Conservation (phyloP, 2,329 filamentous ascomycete genomes). For the Meredithiella fracta region DNA sequence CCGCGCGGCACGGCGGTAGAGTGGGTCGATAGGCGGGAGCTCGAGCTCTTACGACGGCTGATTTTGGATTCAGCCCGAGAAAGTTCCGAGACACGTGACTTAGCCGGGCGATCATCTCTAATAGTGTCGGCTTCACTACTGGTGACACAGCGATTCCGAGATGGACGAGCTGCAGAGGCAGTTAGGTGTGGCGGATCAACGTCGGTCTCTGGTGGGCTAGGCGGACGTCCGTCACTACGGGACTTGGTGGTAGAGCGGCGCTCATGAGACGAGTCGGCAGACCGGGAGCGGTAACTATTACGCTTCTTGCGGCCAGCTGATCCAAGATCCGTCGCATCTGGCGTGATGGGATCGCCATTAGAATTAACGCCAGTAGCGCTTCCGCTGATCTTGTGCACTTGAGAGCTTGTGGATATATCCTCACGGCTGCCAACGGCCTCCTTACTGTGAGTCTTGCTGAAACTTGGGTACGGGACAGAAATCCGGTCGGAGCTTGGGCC, state of each 20-base stretch:
- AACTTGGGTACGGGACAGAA: slow-evolving; percentile 58
- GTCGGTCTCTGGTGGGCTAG: slow-evolving; percentile 48
- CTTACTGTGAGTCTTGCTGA: slow-evolving; percentile 85
- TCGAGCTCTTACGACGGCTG: slow-evolving; percentile 28
- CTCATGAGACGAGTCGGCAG: slow-evolving; percentile 26
- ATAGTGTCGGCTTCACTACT: slow-evolving; percentile 11
- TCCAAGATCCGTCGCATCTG: slow-evolving; percentile 55
- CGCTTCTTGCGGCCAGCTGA: slow-evolving; percentile 13
- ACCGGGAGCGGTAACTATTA: slow-evolving; percentile 27
- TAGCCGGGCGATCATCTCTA: slow-evolving; percentile 21
- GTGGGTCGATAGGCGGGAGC: slow-evolving; percentile 42
- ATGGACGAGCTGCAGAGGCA: slow-evolving; percentile 6
- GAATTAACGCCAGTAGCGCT: slow-evolving; percentile 7
- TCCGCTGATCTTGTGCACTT: slow-evolving; percentile 18
- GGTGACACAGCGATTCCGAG: slow-evolving; percentile 8
- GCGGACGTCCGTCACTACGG: slow-evolving; percentile 35
- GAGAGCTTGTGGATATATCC: slow-evolving; percentile 24
- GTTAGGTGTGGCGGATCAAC: slow-evolving; percentile 25
- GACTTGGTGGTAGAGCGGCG: slow-evolving; percentile 20
- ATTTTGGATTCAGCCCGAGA: slow-evolving; percentile 23
- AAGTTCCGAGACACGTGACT: slow-evolving; percentile 28
- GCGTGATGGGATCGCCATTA: slow-evolving; percentile 39
- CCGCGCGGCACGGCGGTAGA: slow-evolving; percentile 30
- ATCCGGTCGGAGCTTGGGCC: slow-evolving; percentile 27
- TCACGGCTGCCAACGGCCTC: slow-evolving; percentile 57